A percentile compares a stretch with the other conserved stretches of the same genome.
Evolutionary conservation across 1,139 yeast genomes (phyloP).

Genomic region (Geotrichum bryndzae): DNA sequence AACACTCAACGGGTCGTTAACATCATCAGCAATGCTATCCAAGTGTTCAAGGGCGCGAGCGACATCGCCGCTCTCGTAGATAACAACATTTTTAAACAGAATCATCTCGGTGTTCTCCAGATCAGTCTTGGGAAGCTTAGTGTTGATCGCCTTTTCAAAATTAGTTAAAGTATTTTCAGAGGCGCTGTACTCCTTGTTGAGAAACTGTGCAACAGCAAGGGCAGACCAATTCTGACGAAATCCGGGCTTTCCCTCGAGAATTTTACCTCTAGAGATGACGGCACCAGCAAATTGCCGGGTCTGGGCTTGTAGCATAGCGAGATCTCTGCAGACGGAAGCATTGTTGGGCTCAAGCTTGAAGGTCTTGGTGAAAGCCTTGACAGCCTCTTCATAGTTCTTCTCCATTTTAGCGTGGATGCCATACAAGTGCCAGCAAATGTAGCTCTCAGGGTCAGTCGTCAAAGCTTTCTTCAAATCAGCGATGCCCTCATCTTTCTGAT

Average conservation of each 20-base stretch:
- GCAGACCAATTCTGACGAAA: constrained; percentile 91
- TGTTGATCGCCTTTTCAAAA: constrained; percentile 63
- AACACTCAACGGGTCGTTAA: constrained; percentile 58
- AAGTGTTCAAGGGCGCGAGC: constrained; percentile 59
- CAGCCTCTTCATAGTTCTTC: constrained; percentile 69
- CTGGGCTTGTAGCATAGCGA: constrained; percentile 75
- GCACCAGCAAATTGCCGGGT: constrained; percentile 64
- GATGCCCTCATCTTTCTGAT: constrained; percentile 58
- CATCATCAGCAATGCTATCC: constrained; percentile 45
- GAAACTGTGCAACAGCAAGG: constrained; percentile 77
- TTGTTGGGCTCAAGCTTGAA: constrained; percentile 75
- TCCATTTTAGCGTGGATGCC: constrained; percentile 76
- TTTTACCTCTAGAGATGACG: constrained; percentile 56
- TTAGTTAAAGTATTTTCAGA: constrained; percentile 69
- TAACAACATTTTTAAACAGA: constrained; percentile 63
- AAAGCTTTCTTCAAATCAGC: constrained; percentile 56
- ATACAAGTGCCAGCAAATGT: constrained; percentile 75
- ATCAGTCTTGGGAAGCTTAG: constrained; percentile 38
- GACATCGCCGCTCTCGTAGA: constrained; percentile 59
- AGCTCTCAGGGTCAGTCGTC: constrained; percentile 48
- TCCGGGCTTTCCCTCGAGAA: constrained; percentile 73
- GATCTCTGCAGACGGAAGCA: constrained; percentile 72
- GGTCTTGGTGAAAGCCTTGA: constrained; percentile 74
- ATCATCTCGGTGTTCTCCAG: constrained; percentile 77
- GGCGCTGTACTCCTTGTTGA: constrained; percentile 57